Conservation (phyloP, 495 filamentous ascomycete species). For the Venustampulla echinocandica region DNA sequence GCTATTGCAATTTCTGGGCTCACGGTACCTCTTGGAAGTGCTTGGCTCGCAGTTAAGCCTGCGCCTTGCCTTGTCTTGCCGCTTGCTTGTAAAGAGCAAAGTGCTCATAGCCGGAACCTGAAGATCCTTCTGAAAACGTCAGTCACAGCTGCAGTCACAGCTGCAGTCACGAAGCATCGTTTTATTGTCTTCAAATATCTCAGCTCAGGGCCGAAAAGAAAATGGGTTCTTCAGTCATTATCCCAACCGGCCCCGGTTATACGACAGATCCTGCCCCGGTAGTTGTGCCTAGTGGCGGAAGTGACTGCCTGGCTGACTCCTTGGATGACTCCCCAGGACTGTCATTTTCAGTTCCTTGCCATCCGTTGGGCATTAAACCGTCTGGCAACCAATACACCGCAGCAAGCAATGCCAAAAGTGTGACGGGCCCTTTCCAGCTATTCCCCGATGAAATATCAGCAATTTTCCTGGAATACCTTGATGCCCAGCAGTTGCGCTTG, state of each 20-base stretch:
- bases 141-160: no score
- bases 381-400: constrained; percentile 75
- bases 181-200: no score
- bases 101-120: no score
- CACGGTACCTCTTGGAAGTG: no score
- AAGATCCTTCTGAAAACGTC: no score
- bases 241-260: constrained; percentile 3
- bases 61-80: no score
- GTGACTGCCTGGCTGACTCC: no score
- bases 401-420: constrained; percentile 53
- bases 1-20: no score
- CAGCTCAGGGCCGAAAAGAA: no score
- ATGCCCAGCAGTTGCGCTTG: constrained; percentile 49
- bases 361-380: constrained; percentile 82
- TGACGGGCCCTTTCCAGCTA: constrained; percentile 51
- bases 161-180: no score
- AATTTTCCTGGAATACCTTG: constrained; percentile 66
- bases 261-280: background rate
- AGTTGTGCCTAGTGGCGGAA: constrained; percentile 8
- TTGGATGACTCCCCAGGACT: constrained; percentile 18
- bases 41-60: no score
- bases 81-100: no score
- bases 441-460: constrained; percentile 79
- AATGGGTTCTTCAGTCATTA: constrained; percentile 17
- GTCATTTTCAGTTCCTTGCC: constrained; percentile 50